Evolutionary conservation across 2,329 filamentous ascomycete species (phyloP), one percentile per base, ranked within the genome.

Genomic region (Ascosphaera pollenicola): DNA sequence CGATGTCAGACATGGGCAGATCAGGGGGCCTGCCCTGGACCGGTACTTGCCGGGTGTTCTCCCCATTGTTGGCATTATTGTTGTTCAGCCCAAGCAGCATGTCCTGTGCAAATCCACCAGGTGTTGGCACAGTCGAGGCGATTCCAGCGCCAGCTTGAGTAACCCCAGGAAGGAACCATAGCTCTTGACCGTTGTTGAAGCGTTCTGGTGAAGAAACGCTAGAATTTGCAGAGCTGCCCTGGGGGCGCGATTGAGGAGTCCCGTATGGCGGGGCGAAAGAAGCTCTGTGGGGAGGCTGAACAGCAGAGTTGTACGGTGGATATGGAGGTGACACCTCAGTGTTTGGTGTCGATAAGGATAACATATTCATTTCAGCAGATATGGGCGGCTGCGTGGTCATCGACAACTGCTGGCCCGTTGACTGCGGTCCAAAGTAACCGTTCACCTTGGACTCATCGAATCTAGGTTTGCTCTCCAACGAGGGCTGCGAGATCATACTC

Each of bases 1-100:
- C 73, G 45, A 78, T 70, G 41, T 70, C 69, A 32, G 71, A 50
- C 53, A 62, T 57, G 42, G 56, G 45, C 18, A 55, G 40, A 46
- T 51, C 42, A 40, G 50, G 46, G 44, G 49, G 36, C 39, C 46
- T 39, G n/a, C n/a, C n/a, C n/a, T 32, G 30, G n/a, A 32, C 30
- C 30, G 30, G 30, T 7, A 32, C 30, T 32, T 32, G 30, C 30
- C 30, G 30, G n/a, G 3, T 32, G 11, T 32, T 32, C 30, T 32
- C 30, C n/a, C 30, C 30, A 32, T 32, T 32, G 11, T 13, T 32
- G 5, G 6, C 10, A 32, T 32, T 32, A n/a, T 32, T 44, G 15
- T 36, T 32, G n/a, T 28, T 17, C 19, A 24, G 10, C n/a, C 19
- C 17, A 7, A 32, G n/a, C n/a, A 32, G 30, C 30, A 32, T 32